These are phyloP conservation scores for Avena eriantha DNA, from an alignment of 176 grass and related monocot genomes.

Conservation along the genomic window DNA sequence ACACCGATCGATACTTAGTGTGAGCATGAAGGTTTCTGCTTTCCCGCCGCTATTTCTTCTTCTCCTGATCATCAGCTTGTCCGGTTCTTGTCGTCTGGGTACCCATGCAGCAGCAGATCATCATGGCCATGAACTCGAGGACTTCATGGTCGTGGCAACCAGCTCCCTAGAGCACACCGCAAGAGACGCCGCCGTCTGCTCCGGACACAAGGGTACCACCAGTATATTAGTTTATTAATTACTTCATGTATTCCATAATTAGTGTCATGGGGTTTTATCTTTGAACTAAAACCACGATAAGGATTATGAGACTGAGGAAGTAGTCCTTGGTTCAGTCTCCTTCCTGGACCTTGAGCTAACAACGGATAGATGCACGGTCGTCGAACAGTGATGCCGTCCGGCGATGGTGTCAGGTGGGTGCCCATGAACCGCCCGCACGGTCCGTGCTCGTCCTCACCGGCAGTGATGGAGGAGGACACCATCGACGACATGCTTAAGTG, in stretches of 20 bases:
- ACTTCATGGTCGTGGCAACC: not conserved
- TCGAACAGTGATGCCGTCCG: not conserved
- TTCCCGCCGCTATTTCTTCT: not conserved
- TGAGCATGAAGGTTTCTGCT: not conserved
- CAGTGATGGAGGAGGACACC: not conserved
- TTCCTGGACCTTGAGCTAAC: not conserved
- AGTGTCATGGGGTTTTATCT: no score
- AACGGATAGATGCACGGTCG: not conserved
- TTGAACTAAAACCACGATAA: no score
- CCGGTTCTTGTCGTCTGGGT: not conserved
- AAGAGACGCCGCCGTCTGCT: not conserved
- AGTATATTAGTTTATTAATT: not conserved
- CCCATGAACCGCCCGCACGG: not conserved
- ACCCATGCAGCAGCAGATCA: not conserved
- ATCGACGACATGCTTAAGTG: slow-evolving; percentile 22
- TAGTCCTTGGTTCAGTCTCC: no score
- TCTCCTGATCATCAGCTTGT: not conserved
- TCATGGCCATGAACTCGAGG: not conserved
- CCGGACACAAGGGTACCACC: not conserved
- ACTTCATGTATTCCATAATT: no score
- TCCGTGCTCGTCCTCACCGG: not conserved
- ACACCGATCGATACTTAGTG: not conserved
- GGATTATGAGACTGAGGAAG: no score
- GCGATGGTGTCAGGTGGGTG: not conserved
- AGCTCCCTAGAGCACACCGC: not conserved